Evolutionary conservation across 192 early-diverging fungal genomes (phyloP).

Genomic region (Coemansia erecta): DNA sequence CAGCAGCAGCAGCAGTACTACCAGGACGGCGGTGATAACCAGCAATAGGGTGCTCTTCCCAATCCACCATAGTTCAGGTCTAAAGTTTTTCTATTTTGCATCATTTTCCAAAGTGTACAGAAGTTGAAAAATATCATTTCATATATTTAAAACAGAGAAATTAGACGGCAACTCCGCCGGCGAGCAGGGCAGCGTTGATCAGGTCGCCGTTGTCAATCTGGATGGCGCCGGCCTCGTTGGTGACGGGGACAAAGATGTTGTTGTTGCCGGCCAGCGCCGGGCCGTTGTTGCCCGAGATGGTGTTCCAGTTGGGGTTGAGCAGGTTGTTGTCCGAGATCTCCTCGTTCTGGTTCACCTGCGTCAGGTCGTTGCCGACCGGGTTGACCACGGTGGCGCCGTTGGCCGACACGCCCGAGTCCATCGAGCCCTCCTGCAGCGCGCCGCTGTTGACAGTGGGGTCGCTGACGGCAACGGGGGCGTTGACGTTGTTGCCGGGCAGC

Average conservation of each 20-base stretch:
- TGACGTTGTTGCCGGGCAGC: slow-evolving; percentile 8
- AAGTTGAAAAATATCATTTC: not conserved
- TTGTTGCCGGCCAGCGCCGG: slow-evolving; percentile 30
- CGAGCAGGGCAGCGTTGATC: slow-evolving; percentile 21
- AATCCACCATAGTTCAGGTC: not conserved
- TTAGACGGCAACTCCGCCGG: slow-evolving; percentile 2
- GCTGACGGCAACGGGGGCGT: slow-evolving; percentile 22
- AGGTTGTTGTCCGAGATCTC: slow-evolving; percentile 34
- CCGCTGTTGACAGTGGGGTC: slow-evolving; percentile 30
- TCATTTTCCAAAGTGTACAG: slow-evolving; percentile 2
- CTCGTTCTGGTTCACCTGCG: slow-evolving; percentile 33
- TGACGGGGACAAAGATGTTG: slow-evolving; percentile 30
- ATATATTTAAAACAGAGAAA: not conserved
- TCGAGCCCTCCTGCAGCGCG: slow-evolving; percentile 24
- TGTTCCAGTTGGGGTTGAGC: slow-evolving; percentile 32
- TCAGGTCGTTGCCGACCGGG: slow-evolving; percentile 33
- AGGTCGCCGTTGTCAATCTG: slow-evolving; percentile 49
- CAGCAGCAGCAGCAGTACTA: slow-evolving; percentile 4
- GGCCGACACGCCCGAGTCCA: slow-evolving; percentile 19
- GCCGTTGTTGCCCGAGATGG: slow-evolving; percentile 21
- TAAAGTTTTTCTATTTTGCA: slow-evolving; percentile 13
- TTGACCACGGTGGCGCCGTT: slow-evolving; percentile 29
- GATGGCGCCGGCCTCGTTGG: slow-evolving; percentile 35
- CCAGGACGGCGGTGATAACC: slow-evolving; percentile 10
- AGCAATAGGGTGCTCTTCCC: not conserved